Percentiles rank a stretch among this genome's conserved stretches.
These are phyloP conservation scores for Penicillium sp. DNA, from an alignment of 2,329 filamentous ascomycete species.

Conservation along the genomic window DNA sequence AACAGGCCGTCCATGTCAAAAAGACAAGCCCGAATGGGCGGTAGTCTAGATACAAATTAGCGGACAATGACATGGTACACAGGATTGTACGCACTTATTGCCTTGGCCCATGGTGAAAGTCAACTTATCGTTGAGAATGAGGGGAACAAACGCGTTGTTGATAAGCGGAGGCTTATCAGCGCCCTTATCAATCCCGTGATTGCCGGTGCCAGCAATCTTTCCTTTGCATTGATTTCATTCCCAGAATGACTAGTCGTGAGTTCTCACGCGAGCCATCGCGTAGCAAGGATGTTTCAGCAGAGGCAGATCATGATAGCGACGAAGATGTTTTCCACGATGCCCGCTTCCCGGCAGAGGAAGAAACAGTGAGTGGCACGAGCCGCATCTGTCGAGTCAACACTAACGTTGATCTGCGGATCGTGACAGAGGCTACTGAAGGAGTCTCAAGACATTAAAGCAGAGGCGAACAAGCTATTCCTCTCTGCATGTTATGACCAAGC, in stretches of 20 bases:
- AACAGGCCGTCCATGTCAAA: conserved; percentile 99
- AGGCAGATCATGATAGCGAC: conserved; percentile 32
- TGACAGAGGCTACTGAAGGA: conserved; percentile 60
- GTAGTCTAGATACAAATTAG: conserved; percentile 52
- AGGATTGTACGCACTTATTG: conserved; percentile 1
- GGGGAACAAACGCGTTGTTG: conserved; percentile 3
- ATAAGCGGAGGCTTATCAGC: conserved; percentile 7
- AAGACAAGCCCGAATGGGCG: conserved; percentile 79
- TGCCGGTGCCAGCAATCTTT: conserved; percentile 7
- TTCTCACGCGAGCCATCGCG: conserved; percentile 2
- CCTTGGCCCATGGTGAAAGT: conserved; percentile 10
- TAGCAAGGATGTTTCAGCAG: conserved; percentile 9
- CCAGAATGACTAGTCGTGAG: too few relatives aligned
- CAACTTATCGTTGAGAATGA: too few relatives aligned
- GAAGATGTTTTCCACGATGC: conserved; percentile 41
- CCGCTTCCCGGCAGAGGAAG: conserved; percentile 44
- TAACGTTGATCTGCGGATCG: not conserved
- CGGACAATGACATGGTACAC: not conserved
- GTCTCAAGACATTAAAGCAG: conserved; percentile 65
- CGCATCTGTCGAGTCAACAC: conserved; percentile 3
- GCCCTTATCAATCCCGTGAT: conserved; percentile 21
- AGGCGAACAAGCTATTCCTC: conserved; percentile 75
- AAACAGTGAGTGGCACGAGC: conserved; percentile 35
- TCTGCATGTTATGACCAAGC: conserved; percentile 67
- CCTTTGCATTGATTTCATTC: conserved; percentile 2